Conservation (phyloP, 1,284 basidiomycete species). For the Tilletia horrida region DNA sequence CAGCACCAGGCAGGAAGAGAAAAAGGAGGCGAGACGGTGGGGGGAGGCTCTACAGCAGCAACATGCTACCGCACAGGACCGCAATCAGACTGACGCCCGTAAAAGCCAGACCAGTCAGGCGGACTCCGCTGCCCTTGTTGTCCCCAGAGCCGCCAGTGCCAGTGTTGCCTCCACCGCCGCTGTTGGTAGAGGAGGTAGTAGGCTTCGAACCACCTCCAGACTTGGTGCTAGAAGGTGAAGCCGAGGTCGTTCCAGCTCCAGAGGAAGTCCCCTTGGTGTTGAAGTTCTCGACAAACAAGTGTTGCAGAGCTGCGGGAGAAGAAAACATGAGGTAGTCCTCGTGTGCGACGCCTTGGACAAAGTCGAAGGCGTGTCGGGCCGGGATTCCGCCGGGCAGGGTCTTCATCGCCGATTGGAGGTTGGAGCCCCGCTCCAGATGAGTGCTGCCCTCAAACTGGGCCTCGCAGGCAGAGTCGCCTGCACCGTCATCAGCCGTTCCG, state of each 20-base stretch:
- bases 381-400: constrained; percentile 35
- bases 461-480: constrained; percentile 29
- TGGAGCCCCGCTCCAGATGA: constrained; percentile 40
- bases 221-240: no score
- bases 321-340: constrained; percentile 24
- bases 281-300: constrained; percentile 15
- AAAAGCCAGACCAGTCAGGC: background rate
- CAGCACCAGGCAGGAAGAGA: no score
- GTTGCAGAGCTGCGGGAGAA: constrained; percentile 3
- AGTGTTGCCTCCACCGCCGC: background rate
- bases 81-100: background rate
- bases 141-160: background rate
- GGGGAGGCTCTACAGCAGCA: no score
- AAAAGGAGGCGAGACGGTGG: no score
- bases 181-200: background rate
- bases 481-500: constrained; percentile 15
- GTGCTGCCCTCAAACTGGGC: constrained; percentile 41
- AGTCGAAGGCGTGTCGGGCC: constrained; percentile 28
- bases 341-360: constrained; percentile 35
- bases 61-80: background rate
- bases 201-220: no score
- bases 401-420: constrained; percentile 28
- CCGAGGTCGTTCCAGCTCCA: no score
- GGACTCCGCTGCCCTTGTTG: background rate
- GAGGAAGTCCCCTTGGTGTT: background rate